A percentile compares a stretch with the other conserved stretches of the same genome.
phyloP scores from a whole-genome alignment of 805 yeast species.

The Metschnikowia matae region DNA sequence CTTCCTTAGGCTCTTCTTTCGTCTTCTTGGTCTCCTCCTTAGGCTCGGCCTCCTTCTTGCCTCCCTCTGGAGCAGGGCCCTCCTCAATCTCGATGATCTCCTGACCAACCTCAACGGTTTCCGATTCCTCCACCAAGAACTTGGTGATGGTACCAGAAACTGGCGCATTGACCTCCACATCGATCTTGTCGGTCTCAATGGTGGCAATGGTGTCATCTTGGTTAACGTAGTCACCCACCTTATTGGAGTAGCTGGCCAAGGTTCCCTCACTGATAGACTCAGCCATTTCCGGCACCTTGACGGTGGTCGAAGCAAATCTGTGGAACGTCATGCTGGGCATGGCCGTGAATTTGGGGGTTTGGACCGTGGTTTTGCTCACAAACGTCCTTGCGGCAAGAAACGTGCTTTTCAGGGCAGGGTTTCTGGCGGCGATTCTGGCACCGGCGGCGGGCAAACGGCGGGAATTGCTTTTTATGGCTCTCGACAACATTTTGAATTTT shows the following conservation, averaged over 20 bases:
- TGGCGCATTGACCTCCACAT: slow-evolving; percentile 95
- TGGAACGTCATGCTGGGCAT: slow-evolving; percentile 23
- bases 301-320: slow-evolving; percentile 44
- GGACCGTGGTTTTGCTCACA: slow-evolving; percentile 7
- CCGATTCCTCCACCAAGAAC: slow-evolving; percentile 76
- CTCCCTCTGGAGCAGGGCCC: slow-evolving; percentile 32
- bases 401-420: slow-evolving; percentile 8
- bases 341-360: slow-evolving; percentile 5
- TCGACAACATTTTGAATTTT: slow-evolving; percentile 29
- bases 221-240: slow-evolving; percentile 83
- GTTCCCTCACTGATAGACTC: slow-evolving; percentile 98
- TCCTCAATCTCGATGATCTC: slow-evolving; percentile 84
- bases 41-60: slow-evolving; percentile 24
- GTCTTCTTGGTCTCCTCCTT: slow-evolving; percentile 15
- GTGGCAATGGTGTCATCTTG: slow-evolving; percentile 92
- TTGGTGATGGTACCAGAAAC: slow-evolving; percentile 85
- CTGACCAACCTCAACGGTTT: slow-evolving; percentile 95
- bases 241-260: slow-evolving; percentile 58
- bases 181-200: slow-evolving; percentile 97
- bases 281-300: slow-evolving; percentile 97
- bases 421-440: slow-evolving; percentile 3
- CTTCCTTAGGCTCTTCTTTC: slow-evolving; percentile 20
- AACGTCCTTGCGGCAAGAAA: slow-evolving; percentile 20
- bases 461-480: slow-evolving; percentile 27
- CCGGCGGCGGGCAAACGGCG: slow-evolving; percentile 24